Base-by-base conservation (phyloP, 2,329 filamentous ascomycete species). In the Trichoderma lentiforme region DNA sequence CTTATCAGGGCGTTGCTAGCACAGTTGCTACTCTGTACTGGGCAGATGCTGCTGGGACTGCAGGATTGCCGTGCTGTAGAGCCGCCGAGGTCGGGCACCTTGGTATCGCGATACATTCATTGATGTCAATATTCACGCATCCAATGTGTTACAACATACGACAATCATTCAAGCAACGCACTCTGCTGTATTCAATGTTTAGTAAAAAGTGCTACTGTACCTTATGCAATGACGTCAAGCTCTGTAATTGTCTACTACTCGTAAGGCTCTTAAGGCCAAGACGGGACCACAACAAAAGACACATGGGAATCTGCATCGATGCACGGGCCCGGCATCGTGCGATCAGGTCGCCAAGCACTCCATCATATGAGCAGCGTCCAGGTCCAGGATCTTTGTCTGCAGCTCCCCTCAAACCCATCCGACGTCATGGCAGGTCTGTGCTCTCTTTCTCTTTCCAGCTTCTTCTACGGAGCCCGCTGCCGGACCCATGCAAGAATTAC, bases 341-440 rank as follows among this genome's bases (percentile, higher is more conserved):
- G 67, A 70, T 60, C 65, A 69, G 36, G 51, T 24, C 32, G 53
- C 21, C 65, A 60, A 47, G 26, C 63, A 21, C 9, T 26, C n/a
- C n/a, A 66, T 60, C 36, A 30, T 60, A 14, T 24, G 32, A 61
- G 58, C 58, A 36, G 4, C 56, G 30, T n/a, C 57, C 30, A 14
- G 57, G 28, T 60, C 18, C 57, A 21, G 28, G 6, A 32, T 21
- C 53, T 18, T 18, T 18, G 53, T 28, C 21, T 60, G 57, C 43
- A 51, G 43, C 57, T 21, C 36, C 18, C 6, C 7, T 18, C 8
- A n/a, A 43, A n/a, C 14, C 30, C 24, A 15, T 14, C 39, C 32
- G 28, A 70, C 67, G 67, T 70, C 67, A 70, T 70, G 24, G 30
- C 12, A 32, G 67, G 67, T 61, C 67, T 53, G 67, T 70, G 67